Evolutionary conservation across 2,329 filamentous ascomycete genomes (phyloP).

Genomic region (Apiospora hydei): DNA sequence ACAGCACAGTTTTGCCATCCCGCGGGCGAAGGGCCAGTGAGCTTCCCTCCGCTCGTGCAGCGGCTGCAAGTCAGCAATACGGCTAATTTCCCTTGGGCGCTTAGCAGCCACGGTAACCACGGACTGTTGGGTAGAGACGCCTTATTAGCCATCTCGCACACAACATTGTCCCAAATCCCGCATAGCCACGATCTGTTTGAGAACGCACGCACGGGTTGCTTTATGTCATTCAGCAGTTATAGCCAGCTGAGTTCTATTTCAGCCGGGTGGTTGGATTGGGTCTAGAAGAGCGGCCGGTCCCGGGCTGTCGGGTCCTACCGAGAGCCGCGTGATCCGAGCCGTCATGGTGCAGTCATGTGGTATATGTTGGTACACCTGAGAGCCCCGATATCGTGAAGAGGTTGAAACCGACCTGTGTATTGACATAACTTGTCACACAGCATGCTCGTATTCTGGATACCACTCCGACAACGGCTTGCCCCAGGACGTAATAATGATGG

Average conservation of each 20-base stretch:
- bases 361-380: neutral
- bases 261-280: too few species aligned
- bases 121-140: neutral
- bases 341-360: neutral
- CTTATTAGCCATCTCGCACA: neutral
- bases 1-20: neutral
- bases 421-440: neutral
- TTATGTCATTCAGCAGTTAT: neutral
- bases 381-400: neutral
- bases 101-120: neutral
- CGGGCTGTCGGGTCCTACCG: neutral
- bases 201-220: neutral
- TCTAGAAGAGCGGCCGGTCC: neutral
- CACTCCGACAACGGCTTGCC: neutral
- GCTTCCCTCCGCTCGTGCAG: neutral
- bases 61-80: constrained; percentile 2
- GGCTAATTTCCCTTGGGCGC: neutral
- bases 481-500: neutral
- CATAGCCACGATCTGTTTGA: neutral
- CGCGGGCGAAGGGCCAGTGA: neutral
- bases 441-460: neutral
- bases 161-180: neutral
- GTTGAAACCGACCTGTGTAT: neutral
- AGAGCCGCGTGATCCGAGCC: neutral
- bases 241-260: neutral